These are phyloP conservation scores for Colletotrichum sp. DNA, from an alignment of 2,329 filamentous ascomycete genomes.

Conservation along the genomic window DNA sequence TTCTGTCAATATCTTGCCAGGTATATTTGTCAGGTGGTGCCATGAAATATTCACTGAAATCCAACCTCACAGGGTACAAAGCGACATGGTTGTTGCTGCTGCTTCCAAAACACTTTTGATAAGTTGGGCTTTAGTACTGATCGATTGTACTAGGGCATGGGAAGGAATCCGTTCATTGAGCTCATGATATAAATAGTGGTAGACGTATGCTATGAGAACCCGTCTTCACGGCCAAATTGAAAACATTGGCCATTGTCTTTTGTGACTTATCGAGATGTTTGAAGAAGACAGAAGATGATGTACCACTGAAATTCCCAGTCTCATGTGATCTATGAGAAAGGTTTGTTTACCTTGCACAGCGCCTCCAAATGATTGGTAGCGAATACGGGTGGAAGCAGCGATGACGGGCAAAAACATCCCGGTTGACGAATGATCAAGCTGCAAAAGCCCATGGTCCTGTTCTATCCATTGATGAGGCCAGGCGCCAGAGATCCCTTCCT, in stretches of 20 bases:
- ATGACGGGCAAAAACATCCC: background rate
- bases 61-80: fast-evolving
- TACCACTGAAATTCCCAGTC: background rate
- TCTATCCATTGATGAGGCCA: background rate
- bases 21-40: background rate
- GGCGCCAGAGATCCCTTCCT: background rate
- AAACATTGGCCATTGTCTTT: fast-evolving
- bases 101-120: fast-evolving
- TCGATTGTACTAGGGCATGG: fast-evolving
- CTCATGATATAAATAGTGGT: background rate
- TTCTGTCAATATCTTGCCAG: fast-evolving
- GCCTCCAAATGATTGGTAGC: background rate
- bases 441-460: background rate
- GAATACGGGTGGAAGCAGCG: background rate
- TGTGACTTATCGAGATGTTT: background rate
- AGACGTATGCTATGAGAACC: background rate
- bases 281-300: background rate
- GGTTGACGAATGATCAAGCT: background rate
- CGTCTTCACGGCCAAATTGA: background rate
- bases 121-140: fast-evolving
- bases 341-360: background rate
- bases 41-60: fast-evolving
- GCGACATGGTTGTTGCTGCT: background rate
- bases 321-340: background rate
- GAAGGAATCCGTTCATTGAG: background rate